phyloP scores from a whole-genome alignment of 2,329 filamentous ascomycete species.

The Aspergillus awamori region DNA sequence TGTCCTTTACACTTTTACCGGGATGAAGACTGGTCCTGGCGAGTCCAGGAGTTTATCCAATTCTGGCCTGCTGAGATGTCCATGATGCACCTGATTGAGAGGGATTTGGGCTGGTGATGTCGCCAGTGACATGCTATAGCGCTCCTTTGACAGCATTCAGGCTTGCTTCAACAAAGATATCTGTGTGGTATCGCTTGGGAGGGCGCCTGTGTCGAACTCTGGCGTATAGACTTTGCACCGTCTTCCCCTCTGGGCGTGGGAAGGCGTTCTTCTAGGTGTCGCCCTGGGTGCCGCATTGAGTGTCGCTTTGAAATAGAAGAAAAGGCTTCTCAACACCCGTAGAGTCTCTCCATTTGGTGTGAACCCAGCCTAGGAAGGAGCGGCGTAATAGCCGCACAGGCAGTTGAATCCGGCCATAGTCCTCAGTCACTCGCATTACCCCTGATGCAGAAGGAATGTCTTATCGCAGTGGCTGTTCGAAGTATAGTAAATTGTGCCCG shows the following conservation, averaged over 20 bases:
- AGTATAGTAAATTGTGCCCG: conserved; percentile 20
- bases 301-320: too few relatives aligned
- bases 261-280: too few relatives aligned
- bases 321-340: too few relatives aligned
- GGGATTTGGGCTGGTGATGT: conserved; percentile 23
- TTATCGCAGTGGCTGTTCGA: conserved; percentile 14
- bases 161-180: too few relatives aligned
- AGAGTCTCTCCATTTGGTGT: too few relatives aligned
- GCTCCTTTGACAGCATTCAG: too few relatives aligned
- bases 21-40: conserved; percentile 33
- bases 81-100: conserved; percentile 33
- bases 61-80: conserved; percentile 33
- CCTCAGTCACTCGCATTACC: conserved; percentile 14
- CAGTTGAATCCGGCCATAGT: conserved; percentile 18
- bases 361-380: conserved; percentile 14
- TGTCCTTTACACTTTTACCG: conserved; percentile 23
- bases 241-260: too few relatives aligned
- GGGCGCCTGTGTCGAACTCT: too few relatives aligned
- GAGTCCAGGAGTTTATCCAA: conserved; percentile 32
- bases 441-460: conserved; percentile 13
- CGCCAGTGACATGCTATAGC: too few relatives aligned
- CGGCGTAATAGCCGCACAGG: conserved; percentile 11
- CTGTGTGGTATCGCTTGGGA: too few relatives aligned
- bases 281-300: too few relatives aligned
- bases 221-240: too few relatives aligned